Evolutionary conservation across 208 protist genomes (phyloP), one percentile per base, ranked within the genome.

Genomic region (Phytomonas sp.): DNA sequence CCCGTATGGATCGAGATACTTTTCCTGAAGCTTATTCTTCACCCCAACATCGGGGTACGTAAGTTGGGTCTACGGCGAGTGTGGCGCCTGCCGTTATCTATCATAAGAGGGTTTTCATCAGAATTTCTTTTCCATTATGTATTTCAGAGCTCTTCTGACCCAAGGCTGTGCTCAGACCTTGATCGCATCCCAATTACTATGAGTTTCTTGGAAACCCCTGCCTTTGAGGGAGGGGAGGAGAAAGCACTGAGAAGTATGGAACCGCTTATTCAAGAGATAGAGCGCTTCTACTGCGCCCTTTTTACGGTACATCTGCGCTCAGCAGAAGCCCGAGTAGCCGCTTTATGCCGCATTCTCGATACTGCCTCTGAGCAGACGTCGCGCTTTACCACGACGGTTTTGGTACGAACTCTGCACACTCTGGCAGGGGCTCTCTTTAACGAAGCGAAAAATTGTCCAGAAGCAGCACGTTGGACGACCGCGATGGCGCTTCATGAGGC

Each of bases 21-120:
- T 30, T 76, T 91, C 32, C 76, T 92, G 31, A 96, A 96, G 74
- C 68, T 93, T 46, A 67, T 92, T 32, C 59, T 80, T 32, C 91
- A 96, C 70, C 87, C 88, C 33, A 96, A 96, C 72, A 60, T 84
- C 11, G 87, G 85, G 7, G 77, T 96, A 9, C 86, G 91, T 30
- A 89, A 90, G 63, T 68, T 89, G 29, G 87, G 73, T 4, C 73
- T 96, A 60, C 80, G 74, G 4, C 77, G 79, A 1, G 33, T 93
- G 56, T 94, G 85, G 86, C 70, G 61, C 6, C 64, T 93, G 67
- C 81, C 79, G n/a, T 29, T 60, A 30, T 31, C 75, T 17, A 72
- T 92, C 13, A 72, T 92, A 46, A 66, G 67, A 17, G 68, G 72
- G 17, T 81, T 96, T 61, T 88, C 87, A 8, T 67, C 60, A 15